phyloP scores from a whole-genome alignment of 192 early-diverging fungal genomes.

The Coemansia sp. region DNA sequence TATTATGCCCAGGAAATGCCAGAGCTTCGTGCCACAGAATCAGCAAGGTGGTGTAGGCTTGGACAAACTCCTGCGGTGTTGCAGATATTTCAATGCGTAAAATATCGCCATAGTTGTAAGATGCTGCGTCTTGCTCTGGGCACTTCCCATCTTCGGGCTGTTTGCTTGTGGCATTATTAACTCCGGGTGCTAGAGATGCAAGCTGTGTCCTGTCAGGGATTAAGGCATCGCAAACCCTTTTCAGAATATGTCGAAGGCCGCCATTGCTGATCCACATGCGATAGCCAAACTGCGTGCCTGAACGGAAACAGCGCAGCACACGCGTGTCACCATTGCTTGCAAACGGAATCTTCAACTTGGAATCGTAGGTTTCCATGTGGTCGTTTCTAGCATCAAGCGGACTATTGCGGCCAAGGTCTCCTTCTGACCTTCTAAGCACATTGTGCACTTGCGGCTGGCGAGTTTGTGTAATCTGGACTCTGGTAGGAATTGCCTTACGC shows the following conservation, averaged over 20 bases:
- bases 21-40: constrained; percentile 32
- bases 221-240: constrained; percentile 5
- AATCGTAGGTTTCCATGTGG: neutral
- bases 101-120: constrained; percentile 29
- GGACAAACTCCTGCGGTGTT: constrained; percentile 31
- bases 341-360: neutral
- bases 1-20: neutral
- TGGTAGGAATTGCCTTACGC: constrained; percentile 20
- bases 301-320: constrained; percentile 11
- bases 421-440: neutral
- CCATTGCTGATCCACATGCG: constrained; percentile 43
- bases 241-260: constrained; percentile 25
- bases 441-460: neutral
- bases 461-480: constrained; percentile 2
- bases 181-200: neutral
- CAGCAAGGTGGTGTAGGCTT: constrained; percentile 38
- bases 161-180: neutral
- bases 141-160: neutral
- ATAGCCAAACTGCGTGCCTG: constrained; percentile 37
- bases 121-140: neutral
- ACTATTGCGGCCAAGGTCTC: neutral
- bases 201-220: neutral
- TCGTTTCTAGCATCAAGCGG: neutral
- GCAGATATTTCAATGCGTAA: constrained; percentile 30
- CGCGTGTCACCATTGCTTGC: too few species aligned